These are phyloP conservation scores for Cadophora gregata DNA, from an alignment of 2,329 filamentous ascomycete species.

Conservation along the genomic window DNA sequence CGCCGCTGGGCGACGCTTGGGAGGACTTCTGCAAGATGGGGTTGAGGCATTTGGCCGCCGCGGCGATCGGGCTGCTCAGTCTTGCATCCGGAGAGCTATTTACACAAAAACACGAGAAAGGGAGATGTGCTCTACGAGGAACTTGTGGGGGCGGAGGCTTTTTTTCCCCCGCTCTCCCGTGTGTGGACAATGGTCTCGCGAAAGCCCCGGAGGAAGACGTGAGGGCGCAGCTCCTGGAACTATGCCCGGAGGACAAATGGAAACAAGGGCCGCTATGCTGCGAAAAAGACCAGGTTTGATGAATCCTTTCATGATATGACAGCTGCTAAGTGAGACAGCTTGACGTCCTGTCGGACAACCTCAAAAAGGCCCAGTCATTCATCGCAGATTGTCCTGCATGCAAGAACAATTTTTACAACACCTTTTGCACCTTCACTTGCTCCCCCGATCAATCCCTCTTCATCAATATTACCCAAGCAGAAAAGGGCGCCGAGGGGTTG, in stretches of 20 bases:
- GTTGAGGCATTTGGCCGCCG: conserved; percentile 30
- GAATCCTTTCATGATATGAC: background rate
- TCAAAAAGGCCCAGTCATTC: conserved; percentile 85
- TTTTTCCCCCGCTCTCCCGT: conserved; percentile 89
- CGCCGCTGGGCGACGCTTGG: conserved; percentile 16
- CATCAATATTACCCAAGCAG: conserved; percentile 84
- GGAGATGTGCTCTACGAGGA: conserved; percentile 87
- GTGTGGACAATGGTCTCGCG: conserved; percentile 87
- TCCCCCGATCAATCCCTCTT: conserved; percentile 96
- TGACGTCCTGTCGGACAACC: conserved; percentile 78
- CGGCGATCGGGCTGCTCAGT: conserved; percentile 34
- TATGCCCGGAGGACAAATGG: conserved; percentile 87
- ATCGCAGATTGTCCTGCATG: conserved; percentile 95
- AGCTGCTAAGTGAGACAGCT: conserved; percentile 58
- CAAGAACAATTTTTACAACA: conserved; percentile 97
- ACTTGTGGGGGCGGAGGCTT: conserved; percentile 91
- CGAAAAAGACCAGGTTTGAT: conserved; percentile 72
- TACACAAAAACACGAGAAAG: conserved; percentile 75
- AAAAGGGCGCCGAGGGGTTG: conserved; percentile 58
- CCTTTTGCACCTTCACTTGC: conserved; percentile 98
- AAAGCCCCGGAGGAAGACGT: conserved; percentile 73
- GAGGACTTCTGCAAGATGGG: conserved; percentile 11
- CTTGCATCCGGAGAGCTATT: conserved; percentile 38
- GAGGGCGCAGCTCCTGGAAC: conserved; percentile 77
- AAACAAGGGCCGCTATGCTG: conserved; percentile 85